These are phyloP conservation scores for Penicillium verrucosum DNA, from an alignment of 2,329 filamentous ascomycete genomes.

Conservation along the genomic window DNA sequence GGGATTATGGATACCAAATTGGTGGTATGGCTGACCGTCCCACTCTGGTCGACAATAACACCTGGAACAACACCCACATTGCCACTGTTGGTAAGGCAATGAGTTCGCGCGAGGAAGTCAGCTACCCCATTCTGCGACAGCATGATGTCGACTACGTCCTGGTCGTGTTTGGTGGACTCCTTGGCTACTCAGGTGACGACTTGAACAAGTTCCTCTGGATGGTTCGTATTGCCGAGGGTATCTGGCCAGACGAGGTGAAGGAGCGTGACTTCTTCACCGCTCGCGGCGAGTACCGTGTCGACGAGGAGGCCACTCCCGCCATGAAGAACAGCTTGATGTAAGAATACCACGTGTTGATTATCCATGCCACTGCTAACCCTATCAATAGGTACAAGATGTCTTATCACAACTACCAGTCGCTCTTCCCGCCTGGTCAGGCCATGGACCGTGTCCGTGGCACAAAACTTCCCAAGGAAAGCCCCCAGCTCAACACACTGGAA, in stretches of 20 bases:
- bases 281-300: conserved; percentile 91
- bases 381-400: conserved; percentile 95
- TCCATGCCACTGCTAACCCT: conserved; percentile 19
- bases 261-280: conserved; percentile 94
- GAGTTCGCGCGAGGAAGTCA: conserved; percentile 95
- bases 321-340: conserved; percentile 99
- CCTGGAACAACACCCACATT: conserved; percentile 99
- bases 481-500: conserved; percentile 82
- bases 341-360: conserved; percentile 39
- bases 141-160: conserved; percentile 99
- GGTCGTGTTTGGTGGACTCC: conserved; percentile 89
- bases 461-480: conserved; percentile 76
- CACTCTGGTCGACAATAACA: conserved; percentile 98
- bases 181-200: conserved; percentile 97
- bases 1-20: conserved; percentile 99
- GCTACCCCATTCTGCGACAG: conserved; percentile 96
- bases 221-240: conserved; percentile 97
- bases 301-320: conserved; percentile 86
- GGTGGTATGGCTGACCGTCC: conserved; percentile 98
- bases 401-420: conserved; percentile 92
- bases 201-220: conserved; percentile 99
- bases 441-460: conserved; percentile 82
- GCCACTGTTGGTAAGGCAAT: conserved; percentile 98
- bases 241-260: conserved; percentile 99
- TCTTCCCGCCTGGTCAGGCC: conserved; percentile 90